Conservation (phyloP, 2,329 filamentous ascomycete genomes). For the Trichoderma endophyticum region DNA sequence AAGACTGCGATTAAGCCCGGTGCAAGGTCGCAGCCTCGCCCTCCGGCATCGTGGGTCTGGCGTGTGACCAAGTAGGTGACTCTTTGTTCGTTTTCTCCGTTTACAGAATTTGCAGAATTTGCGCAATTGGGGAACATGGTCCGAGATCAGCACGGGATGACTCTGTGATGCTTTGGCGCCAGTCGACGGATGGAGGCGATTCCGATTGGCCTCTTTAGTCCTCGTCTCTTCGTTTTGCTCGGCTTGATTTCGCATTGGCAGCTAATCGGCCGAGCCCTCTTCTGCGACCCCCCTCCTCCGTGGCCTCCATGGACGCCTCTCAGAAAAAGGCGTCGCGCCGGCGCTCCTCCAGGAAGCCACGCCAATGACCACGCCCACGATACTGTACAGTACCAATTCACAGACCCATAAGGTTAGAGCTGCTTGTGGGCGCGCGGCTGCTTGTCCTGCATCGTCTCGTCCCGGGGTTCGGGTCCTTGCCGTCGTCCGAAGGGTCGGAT, state of each 20-base stretch:
- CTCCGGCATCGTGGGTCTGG: not conserved
- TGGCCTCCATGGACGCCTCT: conserved; percentile 3
- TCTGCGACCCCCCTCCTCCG: not conserved
- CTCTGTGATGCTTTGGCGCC: not conserved
- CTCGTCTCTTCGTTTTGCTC: not conserved
- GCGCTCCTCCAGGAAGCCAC: conserved; percentile 6
- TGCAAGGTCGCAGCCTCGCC: not conserved
- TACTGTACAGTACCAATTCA: not conserved
- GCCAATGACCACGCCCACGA: not conserved
- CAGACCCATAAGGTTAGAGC: not conserved
- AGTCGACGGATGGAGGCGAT: not conserved
- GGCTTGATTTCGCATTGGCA: not conserved
- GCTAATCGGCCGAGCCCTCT: not conserved
- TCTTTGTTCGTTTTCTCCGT: not conserved
- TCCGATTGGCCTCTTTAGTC: conserved; percentile 9
- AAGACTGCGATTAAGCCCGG: not conserved
- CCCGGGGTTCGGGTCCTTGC: conserved; percentile 16
- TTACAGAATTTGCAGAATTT: not conserved
- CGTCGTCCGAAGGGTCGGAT: conserved; percentile 9
- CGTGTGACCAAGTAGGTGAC: conserved; percentile 10
- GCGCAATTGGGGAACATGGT: not conserved
- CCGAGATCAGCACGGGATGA: conserved; percentile 11
- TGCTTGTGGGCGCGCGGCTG: not conserved
- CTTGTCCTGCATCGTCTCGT: not conserved
- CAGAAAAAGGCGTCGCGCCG: conserved; percentile 15